Evolutionary conservation across 208 protist genomes (phyloP), one percentile per base, ranked within the genome.

Genomic region (Kentomonas sorsogonicus): DNA sequence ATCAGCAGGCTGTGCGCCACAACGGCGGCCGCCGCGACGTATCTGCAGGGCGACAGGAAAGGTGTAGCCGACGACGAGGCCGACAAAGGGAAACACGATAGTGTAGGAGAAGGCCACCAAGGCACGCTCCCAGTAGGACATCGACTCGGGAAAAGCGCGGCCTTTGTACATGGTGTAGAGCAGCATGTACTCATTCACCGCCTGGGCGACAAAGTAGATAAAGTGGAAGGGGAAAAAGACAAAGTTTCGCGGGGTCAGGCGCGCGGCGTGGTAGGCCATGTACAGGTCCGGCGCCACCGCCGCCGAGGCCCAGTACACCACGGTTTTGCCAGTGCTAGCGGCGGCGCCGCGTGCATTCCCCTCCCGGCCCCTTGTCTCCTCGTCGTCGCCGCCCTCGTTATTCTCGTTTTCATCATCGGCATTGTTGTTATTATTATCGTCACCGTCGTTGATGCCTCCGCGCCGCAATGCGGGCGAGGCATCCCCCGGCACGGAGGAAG

Each of bases 201-300:
- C 78, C 16, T 73, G 51, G 13, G 74, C 45, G n/a, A 85, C 16
- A 39, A 80, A 85, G 66, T 75, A 66, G 16, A 68, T 3, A n/a
- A 71, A 20, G 51, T 72, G 56, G 45, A 60, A 46, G 6, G 70
- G 66, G 66, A 85, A 78, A 27, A 75, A 48, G 41, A 85, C 16
- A 48, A 78, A 85, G 61, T 76, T 85, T 30, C 40, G 48, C 22
- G 46, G 53, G 11, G 74, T 48, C 46, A 74, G 34, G 23, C 65
- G 56, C 1, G 51, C 33, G 38, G 56, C 29, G 47, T 70, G 44
- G 51, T 72, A 65, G 9, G 66, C 69, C 53, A 80, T 67, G 51
- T 76, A 85, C 16, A 85, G 47, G 48, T 77, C 60, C 22, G 78
- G 78, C 18, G 72, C 64, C 11, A 74, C 50, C 50, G 74, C 11